Conservation (phyloP, 208 protist species). For the Crithidia fasciculata region DNA sequence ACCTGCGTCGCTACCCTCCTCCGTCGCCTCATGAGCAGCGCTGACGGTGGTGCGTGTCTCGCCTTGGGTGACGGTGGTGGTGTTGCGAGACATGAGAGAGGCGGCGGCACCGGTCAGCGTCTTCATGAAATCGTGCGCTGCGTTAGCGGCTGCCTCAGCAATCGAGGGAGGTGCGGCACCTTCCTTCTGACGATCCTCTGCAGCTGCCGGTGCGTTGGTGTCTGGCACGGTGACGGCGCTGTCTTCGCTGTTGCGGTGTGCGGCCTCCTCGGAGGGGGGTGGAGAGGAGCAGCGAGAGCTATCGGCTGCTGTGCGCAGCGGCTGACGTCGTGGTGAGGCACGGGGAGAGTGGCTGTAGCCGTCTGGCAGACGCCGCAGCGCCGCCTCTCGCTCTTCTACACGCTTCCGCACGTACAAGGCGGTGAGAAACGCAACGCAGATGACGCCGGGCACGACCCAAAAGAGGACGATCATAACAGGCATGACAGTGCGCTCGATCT, state of each 20-base stretch:
- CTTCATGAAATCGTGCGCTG: no score
- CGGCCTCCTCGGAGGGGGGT: no score
- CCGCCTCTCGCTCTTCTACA: slow-evolving; percentile 27
- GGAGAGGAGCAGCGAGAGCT: background rate
- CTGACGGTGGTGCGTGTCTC: background rate
- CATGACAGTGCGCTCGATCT: slow-evolving; percentile 39
- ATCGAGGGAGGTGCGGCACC: background rate
- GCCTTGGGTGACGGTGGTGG: background rate
- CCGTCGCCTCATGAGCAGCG: background rate
- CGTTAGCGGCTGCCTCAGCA: no score
- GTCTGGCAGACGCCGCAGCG: slow-evolving; percentile 1
- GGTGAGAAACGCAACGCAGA: slow-evolving; percentile 36
- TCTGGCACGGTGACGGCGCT: background rate
- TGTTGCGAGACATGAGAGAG: background rate
- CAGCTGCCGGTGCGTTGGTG: background rate
- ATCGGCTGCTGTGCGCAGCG: slow-evolving; percentile 2
- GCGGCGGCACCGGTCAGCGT: no score
- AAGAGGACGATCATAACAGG: slow-evolving; percentile 40
- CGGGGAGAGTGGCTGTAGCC: slow-evolving; percentile 1
- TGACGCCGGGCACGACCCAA: slow-evolving; percentile 35
- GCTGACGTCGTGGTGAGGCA: background rate
- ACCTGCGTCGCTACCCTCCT: background rate
- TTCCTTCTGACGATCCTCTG: background rate
- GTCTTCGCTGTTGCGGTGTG: no score
- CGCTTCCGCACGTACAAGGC: slow-evolving; percentile 41